Evolutionary conservation across 208 protist genomes (phyloP), one percentile per base, ranked within the genome.

Genomic region (Acanthamoeba triangularis): DNA sequence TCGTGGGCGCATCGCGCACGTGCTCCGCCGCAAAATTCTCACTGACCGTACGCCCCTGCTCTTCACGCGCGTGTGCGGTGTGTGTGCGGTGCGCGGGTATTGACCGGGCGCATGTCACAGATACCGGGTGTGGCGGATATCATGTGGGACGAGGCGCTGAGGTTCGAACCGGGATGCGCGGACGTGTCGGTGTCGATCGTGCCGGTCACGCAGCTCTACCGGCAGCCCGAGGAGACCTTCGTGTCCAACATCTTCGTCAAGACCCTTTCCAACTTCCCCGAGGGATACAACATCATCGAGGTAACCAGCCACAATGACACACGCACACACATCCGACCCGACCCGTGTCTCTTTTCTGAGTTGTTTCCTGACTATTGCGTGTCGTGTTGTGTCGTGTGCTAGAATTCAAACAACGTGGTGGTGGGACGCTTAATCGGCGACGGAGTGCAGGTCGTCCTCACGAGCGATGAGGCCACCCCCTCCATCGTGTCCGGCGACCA

Each of bases 231-330:
- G 28, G 44, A 28, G 30, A 85, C 76, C 44, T 85, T 85, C 47
- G 76, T 85, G 16, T 85, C 76, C 37, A 85, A 85, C 76, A 85
- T 85, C 37, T 85, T 85, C 47, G 76, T 85, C 47, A 85, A 85
- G 76, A 56, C 76, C 28, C 35, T 85, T 14, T 49, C 47, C 25
- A 56, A 85, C 47, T 49, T 59, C 20, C 41, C 76, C 47, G 41
- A 56, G 23, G 76, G 76, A 35, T 85, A 85, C 30, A 14, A 49
- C 76, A 85, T 85, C 47, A 35, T 85, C 37, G n/a, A 85, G 74
- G 74, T 28, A 82, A 2, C 1, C 41, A 44, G 3, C 1, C 41
- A 4, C 1, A 1, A 44, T 4, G 41, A 44, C 41, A 44, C 41
- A 4, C n/a, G 4, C 41, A 47, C 41, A 47, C 41, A 47, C 41